A percentile compares a stretch with the other conserved stretches of the same genome.
Evolutionary conservation across 257 asterid genomes (phyloP).

Genomic region (Coffea eugenioides): DNA sequence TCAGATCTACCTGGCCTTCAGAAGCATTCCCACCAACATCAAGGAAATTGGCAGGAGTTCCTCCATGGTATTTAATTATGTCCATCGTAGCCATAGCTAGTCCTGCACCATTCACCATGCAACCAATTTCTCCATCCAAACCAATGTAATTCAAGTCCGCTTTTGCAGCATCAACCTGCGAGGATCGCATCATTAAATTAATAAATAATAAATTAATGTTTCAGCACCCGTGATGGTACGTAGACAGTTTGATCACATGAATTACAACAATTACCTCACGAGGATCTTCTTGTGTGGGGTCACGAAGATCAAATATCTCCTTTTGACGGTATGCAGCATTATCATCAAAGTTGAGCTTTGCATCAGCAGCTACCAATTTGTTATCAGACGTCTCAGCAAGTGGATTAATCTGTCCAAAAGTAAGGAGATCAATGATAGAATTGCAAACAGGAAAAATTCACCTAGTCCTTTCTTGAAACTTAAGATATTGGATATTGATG

Average conservation of each 20-base stretch:
- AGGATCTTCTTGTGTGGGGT: conserved; percentile 96
- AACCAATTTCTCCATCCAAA: conserved; percentile 97
- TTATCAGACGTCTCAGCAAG: conserved; percentile 94
- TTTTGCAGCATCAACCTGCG: conserved; percentile 94
- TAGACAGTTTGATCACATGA: neutral
- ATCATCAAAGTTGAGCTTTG: conserved; percentile 95
- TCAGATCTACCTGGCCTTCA: conserved; percentile 73
- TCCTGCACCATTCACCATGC: conserved; percentile 99
- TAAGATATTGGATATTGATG: neutral
- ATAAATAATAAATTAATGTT: neutral
- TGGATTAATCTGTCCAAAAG: conserved; percentile 74
- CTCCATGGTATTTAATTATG: conserved; percentile 93
- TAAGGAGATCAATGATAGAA: neutral
- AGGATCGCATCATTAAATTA: neutral
- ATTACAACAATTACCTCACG: conserved; percentile 70
- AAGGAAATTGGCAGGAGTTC: conserved; percentile 98
- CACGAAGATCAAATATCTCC: conserved; percentile 81
- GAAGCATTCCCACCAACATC: conserved; percentile 99
- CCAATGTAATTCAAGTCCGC: conserved; percentile 98
- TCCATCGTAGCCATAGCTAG: conserved; percentile 99
- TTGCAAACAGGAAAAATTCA: neutral
- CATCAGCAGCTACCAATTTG: conserved; percentile 95
- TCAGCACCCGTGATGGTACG: neutral
- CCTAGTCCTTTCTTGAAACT: neutral
- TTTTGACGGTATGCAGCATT: conserved; percentile 93